Evolutionary conservation across 768 basidiomycete genomes (phyloP), one percentile per base, ranked within the genome.

Genomic region (Russula virescens): DNA sequence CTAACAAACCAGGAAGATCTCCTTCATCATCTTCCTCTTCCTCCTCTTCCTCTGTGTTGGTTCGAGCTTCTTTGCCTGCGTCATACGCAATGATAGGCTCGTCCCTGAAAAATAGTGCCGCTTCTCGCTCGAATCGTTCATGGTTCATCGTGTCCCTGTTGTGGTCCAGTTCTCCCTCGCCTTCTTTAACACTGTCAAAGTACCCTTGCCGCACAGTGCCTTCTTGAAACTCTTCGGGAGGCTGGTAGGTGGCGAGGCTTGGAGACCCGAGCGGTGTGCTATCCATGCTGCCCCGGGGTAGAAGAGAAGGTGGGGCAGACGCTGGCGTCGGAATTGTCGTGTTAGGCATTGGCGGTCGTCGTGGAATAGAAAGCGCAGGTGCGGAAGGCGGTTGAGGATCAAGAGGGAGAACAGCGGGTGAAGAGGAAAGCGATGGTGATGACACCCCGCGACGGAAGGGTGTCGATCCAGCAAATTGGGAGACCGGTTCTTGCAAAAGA

Each of bases 161-260:
- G 40, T 69, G 66, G 43, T 70, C 70, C 19, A 71, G 74, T 45
- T 67, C 69, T 3, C 73, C 75, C 8, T 74, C 69, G 9, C 66
- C 69, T 25, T 70, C 73, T 8, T 70, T 73, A 5, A 68, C 72
- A 28, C 66, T 71, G 2, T 71, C 66, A 43, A 71, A 71, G 59
- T 71, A 71, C 4, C 62, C 70, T 23, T 42, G 52, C n/a, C 26
- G 59, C 19, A 56, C 31, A 5, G 60, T 42, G 40, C 60, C 73
- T 2, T 69, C 69, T 23, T 72, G 69, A 3, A 78, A 67, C 48
- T 76, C 75, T 60, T 78, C 77, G 1, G 77, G 77, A 7, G 77
- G 73, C 16, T 70, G 70, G 46, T 78, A 78, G 7, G 73, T 77
- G 5, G 75, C 75, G 10, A 76, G 61, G 42, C 69, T 71, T 3